Conservation (phyloP, 441 rosid genomes). For the Erodium trifolium region DNA sequence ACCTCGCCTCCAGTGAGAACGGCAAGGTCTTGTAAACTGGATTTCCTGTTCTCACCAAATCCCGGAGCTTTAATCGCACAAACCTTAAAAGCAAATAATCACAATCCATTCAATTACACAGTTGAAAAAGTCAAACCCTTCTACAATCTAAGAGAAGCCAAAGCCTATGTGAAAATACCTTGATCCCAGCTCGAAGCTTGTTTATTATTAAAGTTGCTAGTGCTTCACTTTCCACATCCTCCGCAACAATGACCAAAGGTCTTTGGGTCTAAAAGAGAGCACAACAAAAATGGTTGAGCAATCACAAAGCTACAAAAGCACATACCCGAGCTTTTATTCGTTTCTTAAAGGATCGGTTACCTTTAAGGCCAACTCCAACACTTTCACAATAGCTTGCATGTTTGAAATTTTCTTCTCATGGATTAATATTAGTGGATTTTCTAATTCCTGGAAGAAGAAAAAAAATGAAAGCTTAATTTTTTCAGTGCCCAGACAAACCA, state of each 20-base stretch:
- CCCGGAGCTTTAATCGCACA: constrained; percentile 96
- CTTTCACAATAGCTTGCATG: constrained; percentile 51
- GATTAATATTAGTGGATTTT: constrained; percentile 79
- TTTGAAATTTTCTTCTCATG: constrained; percentile 80
- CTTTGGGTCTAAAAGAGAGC: constrained; percentile 45
- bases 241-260: constrained; percentile 69
- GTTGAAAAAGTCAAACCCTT: neutral
- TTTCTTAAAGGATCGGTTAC: constrained; percentile 25
- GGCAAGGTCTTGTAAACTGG: constrained; percentile 77
- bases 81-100: constrained; percentile 31
- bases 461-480: neutral
- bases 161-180: constrained; percentile 35
- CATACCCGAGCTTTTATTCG: constrained; percentile 12
- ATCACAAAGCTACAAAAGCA: neutral
- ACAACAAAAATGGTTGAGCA: constrained; percentile 9
- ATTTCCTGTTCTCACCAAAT: constrained; percentile 73
- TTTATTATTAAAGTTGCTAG: constrained; percentile 74
- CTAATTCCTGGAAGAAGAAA: constrained; percentile 63
- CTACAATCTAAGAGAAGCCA: no score
- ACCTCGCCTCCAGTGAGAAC: constrained; percentile 90
- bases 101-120: neutral
- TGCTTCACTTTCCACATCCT: constrained; percentile 78
- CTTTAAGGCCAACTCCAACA: constrained; percentile 64
- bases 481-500: no score
- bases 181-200: constrained; percentile 73